Conservation (phyloP, 768 basidiomycete species). For the Pilatotrama ljubarskyi region DNA sequence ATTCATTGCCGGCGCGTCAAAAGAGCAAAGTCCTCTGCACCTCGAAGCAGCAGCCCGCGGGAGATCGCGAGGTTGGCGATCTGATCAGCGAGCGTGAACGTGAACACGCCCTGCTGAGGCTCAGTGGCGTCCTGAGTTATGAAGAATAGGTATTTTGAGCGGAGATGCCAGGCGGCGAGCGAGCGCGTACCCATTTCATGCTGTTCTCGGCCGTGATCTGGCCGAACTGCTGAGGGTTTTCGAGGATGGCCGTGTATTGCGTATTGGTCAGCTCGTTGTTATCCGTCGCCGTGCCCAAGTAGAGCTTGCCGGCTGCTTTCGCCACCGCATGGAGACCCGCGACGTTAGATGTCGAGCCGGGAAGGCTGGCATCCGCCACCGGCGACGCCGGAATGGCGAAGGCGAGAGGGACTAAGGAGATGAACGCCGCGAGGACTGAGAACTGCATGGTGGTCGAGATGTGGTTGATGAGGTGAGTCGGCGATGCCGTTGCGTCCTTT, state of each 20-base stretch:
- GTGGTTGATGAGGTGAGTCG: no score
- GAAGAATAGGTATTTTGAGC: background rate
- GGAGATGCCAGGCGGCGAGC: background rate
- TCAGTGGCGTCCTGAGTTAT: constrained; percentile 50
- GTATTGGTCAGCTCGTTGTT: constrained; percentile 43
- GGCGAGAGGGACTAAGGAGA: background rate
- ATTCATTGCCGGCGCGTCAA: background rate
- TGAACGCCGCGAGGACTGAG: constrained; percentile 1
- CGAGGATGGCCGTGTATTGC: constrained; percentile 39
- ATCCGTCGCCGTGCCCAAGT: constrained; percentile 51
- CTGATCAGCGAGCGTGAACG: constrained; percentile 45
- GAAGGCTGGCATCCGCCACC: constrained; percentile 9
- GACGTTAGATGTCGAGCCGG: constrained; percentile 14
- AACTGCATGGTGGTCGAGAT: background rate
- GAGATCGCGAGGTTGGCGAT: constrained; percentile 45
- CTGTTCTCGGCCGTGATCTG: constrained; percentile 46
- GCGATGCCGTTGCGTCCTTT: background rate
- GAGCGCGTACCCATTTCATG: constrained; percentile 42
- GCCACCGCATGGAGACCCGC: constrained; percentile 37
- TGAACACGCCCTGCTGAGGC: constrained; percentile 47
- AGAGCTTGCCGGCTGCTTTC: constrained; percentile 41
- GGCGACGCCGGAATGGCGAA: constrained; percentile 8
- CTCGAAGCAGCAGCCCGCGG: constrained; percentile 49
- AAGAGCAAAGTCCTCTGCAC: constrained; percentile 15
- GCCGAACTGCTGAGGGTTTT: constrained; percentile 40